phyloP scores from a whole-genome alignment of 2,329 filamentous ascomycete species.

The Alternaria tenuissima region DNA sequence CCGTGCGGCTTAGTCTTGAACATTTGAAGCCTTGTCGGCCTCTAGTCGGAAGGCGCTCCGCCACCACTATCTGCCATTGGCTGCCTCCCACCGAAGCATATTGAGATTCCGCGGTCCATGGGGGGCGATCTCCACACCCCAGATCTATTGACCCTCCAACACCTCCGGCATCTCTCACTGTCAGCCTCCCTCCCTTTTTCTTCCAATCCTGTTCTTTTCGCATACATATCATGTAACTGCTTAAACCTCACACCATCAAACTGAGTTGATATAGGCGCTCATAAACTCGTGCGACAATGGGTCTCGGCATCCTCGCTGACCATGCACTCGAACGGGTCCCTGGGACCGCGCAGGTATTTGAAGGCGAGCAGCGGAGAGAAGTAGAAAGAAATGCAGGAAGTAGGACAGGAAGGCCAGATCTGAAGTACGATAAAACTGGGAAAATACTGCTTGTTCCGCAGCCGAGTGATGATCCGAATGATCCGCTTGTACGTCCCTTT shows the following conservation, averaged over 20 bases:
- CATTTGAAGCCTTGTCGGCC: neutral
- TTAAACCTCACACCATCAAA: neutral
- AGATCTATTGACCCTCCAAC: neutral
- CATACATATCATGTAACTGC: neutral
- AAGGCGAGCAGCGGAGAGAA: constrained; percentile 32
- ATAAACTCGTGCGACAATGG: constrained; percentile 58
- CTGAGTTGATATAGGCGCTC: neutral
- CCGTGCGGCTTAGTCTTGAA: constrained; percentile 1
- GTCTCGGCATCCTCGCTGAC: constrained; percentile 77
- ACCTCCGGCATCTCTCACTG: neutral
- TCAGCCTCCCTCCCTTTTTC: neutral
- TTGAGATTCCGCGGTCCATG: neutral
- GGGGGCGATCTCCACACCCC: constrained; percentile 1
- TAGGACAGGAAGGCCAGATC: constrained; percentile 46
- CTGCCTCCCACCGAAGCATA: neutral
- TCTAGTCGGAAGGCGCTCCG: constrained; percentile 1
- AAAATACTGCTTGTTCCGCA: constrained; percentile 86
- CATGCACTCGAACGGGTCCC: constrained; percentile 73
- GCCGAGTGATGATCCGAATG: constrained; percentile 88
- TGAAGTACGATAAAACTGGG: constrained; percentile 78
- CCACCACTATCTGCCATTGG: neutral
- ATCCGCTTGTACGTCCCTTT: constrained; percentile 70
- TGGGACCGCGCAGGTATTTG: constrained; percentile 55
- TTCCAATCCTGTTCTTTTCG: neutral
- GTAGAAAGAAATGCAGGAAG: constrained; percentile 35